Percentiles rank a stretch among this genome's conserved stretches.
Evolutionary conservation across 2,329 filamentous ascomycete species (phyloP).

Genomic region (Sporothrix humicola): DNA sequence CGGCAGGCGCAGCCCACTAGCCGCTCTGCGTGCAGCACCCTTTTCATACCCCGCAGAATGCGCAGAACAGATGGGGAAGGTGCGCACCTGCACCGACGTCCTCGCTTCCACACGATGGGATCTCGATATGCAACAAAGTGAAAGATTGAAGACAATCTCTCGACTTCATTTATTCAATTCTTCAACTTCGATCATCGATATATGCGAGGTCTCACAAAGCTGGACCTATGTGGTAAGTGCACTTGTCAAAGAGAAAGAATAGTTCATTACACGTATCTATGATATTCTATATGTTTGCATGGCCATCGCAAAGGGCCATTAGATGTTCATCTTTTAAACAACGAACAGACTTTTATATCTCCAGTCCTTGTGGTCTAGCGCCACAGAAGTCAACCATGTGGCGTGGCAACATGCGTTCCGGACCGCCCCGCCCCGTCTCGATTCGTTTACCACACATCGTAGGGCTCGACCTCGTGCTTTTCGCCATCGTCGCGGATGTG

Average conservation of each 20-base stretch:
- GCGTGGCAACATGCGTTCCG: too few relatives aligned
- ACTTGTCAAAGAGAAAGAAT: not conserved
- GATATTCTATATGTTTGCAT: not conserved
- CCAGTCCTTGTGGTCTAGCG: too few relatives aligned
- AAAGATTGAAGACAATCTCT: not conserved
- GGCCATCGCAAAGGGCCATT: too few relatives aligned
- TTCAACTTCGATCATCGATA: not conserved
- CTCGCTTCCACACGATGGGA: not conserved
- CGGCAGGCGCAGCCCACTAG: constrained; percentile 33
- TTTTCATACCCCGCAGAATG: constrained; percentile 27
- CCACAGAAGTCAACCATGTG: too few relatives aligned
- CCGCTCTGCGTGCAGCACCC: constrained; percentile 7
- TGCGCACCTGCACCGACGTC: constrained; percentile 14
- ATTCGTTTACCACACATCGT: constrained; percentile 78
- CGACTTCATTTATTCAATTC: not conserved
- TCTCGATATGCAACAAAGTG: not conserved
- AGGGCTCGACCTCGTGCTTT: constrained; percentile 74
- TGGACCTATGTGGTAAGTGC: not conserved
- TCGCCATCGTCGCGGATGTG: constrained; percentile 84
- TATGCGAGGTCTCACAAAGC: not conserved
- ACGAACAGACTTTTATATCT: too few relatives aligned
- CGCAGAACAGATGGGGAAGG: constrained; percentile 27
- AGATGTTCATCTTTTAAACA: not conserved
- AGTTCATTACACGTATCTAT: constrained; percentile 8
- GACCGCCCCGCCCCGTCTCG: too few relatives aligned